These are phyloP conservation scores for Sporothrix curviconia DNA, from an alignment of 2,329 filamentous ascomycete genomes.

Conservation along the genomic window DNA sequence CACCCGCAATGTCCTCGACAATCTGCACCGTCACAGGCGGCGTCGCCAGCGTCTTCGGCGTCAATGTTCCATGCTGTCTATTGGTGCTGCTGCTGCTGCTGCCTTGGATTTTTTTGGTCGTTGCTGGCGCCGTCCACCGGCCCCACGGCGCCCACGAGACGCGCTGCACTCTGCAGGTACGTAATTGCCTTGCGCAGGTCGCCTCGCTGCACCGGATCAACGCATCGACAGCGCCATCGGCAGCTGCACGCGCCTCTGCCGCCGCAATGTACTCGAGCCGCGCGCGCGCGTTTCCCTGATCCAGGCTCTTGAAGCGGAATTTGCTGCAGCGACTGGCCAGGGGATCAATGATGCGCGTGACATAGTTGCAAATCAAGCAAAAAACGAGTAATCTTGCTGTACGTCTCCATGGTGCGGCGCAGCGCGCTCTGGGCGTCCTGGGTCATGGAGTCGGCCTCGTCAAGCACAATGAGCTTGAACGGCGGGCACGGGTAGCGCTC, in stretches of 20 bases:
- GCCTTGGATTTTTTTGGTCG: background rate
- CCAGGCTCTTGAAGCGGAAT: constrained; percentile 94
- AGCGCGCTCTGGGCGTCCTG: constrained; percentile 94
- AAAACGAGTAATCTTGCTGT: constrained; percentile 94
- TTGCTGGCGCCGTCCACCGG: background rate
- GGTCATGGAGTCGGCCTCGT: constrained; percentile 98
- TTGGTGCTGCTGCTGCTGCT: background rate
- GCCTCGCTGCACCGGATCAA: constrained; percentile 81
- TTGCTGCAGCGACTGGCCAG: constrained; percentile 90
- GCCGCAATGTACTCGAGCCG: constrained; percentile 77
- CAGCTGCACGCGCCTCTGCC: constrained; percentile 67
- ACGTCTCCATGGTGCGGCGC: constrained; percentile 95
- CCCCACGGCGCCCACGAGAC: constrained; percentile 64
- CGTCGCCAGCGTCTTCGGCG: constrained; percentile 43
- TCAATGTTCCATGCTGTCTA: constrained; percentile 24
- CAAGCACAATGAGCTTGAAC: constrained; percentile 97
- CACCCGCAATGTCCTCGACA: constrained; percentile 92
- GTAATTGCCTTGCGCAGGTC: constrained; percentile 96
- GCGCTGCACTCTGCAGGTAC: constrained; percentile 87
- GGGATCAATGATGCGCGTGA: constrained; percentile 95
- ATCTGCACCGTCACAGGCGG: constrained; percentile 66
- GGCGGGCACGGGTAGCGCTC: constrained; percentile 83
- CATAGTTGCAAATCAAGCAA: constrained; percentile 97
- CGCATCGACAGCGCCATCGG: constrained; percentile 72
- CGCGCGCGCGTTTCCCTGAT: constrained; percentile 73